Evolutionary conservation across 495 filamentous ascomycete genomes (phyloP), one percentile per base, ranked within the genome.

Genomic region (Lasiosphaeriaceae sp.): DNA sequence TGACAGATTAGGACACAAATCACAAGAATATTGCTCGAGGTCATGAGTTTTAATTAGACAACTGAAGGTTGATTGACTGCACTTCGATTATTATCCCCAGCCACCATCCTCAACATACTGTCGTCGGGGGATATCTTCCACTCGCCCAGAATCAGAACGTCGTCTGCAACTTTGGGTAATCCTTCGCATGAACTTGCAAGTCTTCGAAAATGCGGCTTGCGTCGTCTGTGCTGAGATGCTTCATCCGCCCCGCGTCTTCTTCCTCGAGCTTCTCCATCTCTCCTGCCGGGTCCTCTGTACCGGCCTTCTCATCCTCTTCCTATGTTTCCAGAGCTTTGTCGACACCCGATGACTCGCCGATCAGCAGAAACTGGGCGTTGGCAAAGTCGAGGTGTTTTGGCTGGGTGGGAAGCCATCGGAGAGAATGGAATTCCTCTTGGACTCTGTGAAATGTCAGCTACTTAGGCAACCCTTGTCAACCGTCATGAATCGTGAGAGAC

Each of bases 311-410:
- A 59, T 85, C 80, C 52, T 85, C 82, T 44, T 80, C 81, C 23
- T 78, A 77, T n/a, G 67, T 71, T 57, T 81, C 74, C 0, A 80
- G 70, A 1, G 88, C 88, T 62, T 86, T 89, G 9, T 77, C 76
- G 29, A 89, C 65, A 7, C 82, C 81, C 2, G 83, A 76, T 1
- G 80, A 82, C 62, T 91, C 86, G 20, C 93, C 92, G 58, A 96
- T 85, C 57, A 96, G 78, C 17, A 96, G 73, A 51, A 96, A 83
- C 66, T 96, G 91, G 0, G 90, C 81, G 61, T 90, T 89, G 21
- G 79, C 78, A 65, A 88, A 90, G 56, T 96, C 81, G 46, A 96
- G 76, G 64, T 92, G 83, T 52, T 92, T 83, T 0, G 91, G 90
- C 53, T 83, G 72, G 8, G 90, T 74, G 1, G 88, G 82, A 37